Evolutionary conservation across 139 green algal genomes (phyloP), one percentile per base, ranked within the genome.

Genomic region (Chlorella sp.): DNA sequence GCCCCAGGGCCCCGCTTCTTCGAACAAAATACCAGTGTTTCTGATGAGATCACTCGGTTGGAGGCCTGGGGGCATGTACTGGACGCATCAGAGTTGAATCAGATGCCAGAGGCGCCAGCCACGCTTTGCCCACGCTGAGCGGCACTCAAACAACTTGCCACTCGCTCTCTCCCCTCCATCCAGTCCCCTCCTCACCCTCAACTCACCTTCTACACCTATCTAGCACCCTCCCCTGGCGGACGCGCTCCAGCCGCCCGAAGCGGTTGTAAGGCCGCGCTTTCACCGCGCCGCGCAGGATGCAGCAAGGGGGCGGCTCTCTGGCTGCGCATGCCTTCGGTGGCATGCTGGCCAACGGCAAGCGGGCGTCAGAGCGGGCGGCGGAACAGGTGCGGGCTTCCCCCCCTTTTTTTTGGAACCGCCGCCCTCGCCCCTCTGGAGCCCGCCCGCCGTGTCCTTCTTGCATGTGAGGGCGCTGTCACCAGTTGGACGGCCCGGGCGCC

Each of bases 341-440:
- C 57, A 73, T 69, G 28, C n/a, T 86, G 48, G 81, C 36, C 16
- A 66, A 66, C n/a, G 82, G 82, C 57, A 86, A 86, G 57, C 32
- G 82, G 53, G 82, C 30, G 28, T 66, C 82, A 1, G 82, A 86
- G 48, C 82, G 68, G 48, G 81, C 61, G 82, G 18, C 28, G n/a
- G 57, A 71, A 30, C 40, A 77, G 57, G 66, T 75, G 40, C n/a
- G 82, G 32, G 34, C 28, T 48, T 42, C 34, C 34, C 75, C 14
- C 34, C 34, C 48, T 5, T 19, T 39, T 64, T 68, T 68, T 85
- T 85, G 42, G 79, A 68, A 36, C n/a, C 1, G n/a, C 34, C 34
- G n/a, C 18, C n/a, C 34, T 53, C 16, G 75, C 34, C 15, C 18
- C 34, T 28, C 34, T 36, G 34, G 15, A 34, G 14, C n/a, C 12